Base-by-base conservation (phyloP, 2,329 filamentous ascomycete genomes). In the Diatrype stigma region DNA sequence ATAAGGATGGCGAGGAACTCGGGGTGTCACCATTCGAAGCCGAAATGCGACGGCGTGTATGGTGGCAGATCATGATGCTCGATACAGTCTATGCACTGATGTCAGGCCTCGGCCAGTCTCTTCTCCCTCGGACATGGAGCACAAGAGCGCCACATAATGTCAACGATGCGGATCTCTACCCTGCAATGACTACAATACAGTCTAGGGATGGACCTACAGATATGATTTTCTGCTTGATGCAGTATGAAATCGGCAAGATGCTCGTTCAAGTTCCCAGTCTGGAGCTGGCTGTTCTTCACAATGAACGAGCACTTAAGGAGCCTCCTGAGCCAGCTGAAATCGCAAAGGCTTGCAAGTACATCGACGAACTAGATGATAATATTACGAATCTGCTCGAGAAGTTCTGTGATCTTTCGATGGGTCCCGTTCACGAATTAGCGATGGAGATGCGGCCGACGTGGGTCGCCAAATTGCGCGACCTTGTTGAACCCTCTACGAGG, bases 21-120 rank as follows among this genome's bases (percentile, higher is more conserved):
- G 77, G 77, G 2, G 70, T 86, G 2, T 72, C 77, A 0, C 80
- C 82, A 0, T 85, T 86, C 57, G 83, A 87, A 59, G 79, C 79
- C 2, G 83, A 88, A 61, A 86, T 87, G 74, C 76, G 84, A n/a
- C 72, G 84, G 42, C 73, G 85, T 6, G 72, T 87, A 19, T 88
- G 84, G 84, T 85, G 82, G 82, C 77, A 82, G 60, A 76, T 86
- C 23, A 72, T 82, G 46, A 70, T 84, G 50, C 71, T 81, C 48
- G 82, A 85, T 54, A 71, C 76, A 42, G 78, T 80, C 56, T 78
- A 78, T 50, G 81, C 80, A 40, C 67, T 84, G 51, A 70, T 80
- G 51, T 82, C 81, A 4, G 81, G 81, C 1, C 72, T 84, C 22
- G 79, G 73, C 51, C 75, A 79, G 55, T 75, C 76, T 10, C 66